Evolutionary conservation across 2,329 filamentous ascomycete genomes (phyloP).

Genomic region (Aspergillus sergii): DNA sequence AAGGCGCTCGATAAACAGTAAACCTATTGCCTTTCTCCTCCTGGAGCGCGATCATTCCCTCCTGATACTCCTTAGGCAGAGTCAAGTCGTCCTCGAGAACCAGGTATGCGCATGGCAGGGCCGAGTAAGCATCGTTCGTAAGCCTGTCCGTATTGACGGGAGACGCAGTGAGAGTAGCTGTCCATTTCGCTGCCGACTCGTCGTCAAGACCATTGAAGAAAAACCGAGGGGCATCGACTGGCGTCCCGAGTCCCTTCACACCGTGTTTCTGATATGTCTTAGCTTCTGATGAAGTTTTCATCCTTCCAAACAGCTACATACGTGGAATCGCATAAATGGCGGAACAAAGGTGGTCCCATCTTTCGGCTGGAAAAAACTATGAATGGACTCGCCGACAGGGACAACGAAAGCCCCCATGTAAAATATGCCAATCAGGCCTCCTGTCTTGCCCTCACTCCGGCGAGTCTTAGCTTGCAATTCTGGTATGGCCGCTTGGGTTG

Average conservation of each 20-base stretch:
- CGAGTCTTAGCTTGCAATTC: conserved; percentile 29
- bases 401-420: conserved; percentile 35
- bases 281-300: neutral
- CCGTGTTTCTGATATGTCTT: conserved; percentile 18
- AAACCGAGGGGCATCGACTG: conserved; percentile 26
- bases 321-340: conserved; percentile 33
- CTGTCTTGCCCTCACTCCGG: conserved; percentile 15
- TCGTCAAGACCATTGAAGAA: conserved; percentile 33
- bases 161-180: conserved; percentile 27
- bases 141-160: conserved; percentile 30
- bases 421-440: conserved; percentile 33
- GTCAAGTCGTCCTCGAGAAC: conserved; percentile 32
- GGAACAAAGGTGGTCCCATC: conserved; percentile 24
- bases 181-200: conserved; percentile 26
- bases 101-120: conserved; percentile 37
- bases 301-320: conserved; percentile 2
- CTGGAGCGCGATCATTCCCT: conserved; percentile 30
- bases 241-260: conserved; percentile 24
- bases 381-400: conserved; percentile 32
- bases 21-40: conserved; percentile 12
- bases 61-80: conserved; percentile 35
- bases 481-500: conserved; percentile 32
- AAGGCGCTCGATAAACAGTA: conserved; percentile 26
- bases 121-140: conserved; percentile 34
- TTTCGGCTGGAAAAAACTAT: conserved; percentile 34